Evolutionary conservation across 441 rosid species (phyloP).

Genomic region (Erodium trifolium): DNA sequence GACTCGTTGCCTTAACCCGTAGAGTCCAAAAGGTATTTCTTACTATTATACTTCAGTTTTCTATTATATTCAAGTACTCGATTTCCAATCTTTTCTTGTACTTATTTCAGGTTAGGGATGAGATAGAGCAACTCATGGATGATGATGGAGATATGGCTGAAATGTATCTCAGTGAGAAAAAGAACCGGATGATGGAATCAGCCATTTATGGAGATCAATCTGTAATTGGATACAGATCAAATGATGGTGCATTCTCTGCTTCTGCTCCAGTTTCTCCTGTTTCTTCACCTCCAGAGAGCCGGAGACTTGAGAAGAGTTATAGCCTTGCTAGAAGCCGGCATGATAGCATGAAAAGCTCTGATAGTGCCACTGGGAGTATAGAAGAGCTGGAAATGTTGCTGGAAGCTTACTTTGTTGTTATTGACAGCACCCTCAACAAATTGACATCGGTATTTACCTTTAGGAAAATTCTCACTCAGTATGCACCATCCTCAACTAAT

Average conservation of each 20-base stretch:
- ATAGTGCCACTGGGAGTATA: conserved; percentile 57
- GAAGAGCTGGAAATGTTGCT: conserved; percentile 98
- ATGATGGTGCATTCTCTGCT: conserved; percentile 53
- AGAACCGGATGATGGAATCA: conserved; percentile 63
- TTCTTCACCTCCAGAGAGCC: conserved; percentile 71
- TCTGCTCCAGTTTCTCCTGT: conserved; percentile 97
- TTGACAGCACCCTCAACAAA: conserved; percentile 89
- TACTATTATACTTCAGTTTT: not conserved
- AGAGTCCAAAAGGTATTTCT: conserved; percentile 84
- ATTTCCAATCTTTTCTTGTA: conserved; percentile 7
- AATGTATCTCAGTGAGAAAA: conserved; percentile 96
- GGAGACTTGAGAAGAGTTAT: conserved; percentile 76
- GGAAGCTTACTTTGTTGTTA: conserved; percentile 97
- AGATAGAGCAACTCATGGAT: conserved; percentile 98
- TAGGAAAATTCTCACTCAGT: too few species aligned
- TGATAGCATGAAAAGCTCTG: conserved; percentile 47
- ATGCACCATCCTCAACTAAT: too few species aligned
- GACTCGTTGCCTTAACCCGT: conserved; percentile 89
- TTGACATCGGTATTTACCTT: conserved; percentile 68
- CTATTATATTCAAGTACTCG: conserved; percentile 13
- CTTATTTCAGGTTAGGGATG: conserved; percentile 68
- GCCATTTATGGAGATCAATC: conserved; percentile 74
- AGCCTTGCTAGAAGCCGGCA: conserved; percentile 88
- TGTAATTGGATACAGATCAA: conserved; percentile 55
- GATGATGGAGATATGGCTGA: conserved; percentile 99